Percentiles rank a stretch among this genome's conserved stretches.
Conservation (phyloP, 257 asterid genomes). For the Nicotiana noctiflora region DNA sequence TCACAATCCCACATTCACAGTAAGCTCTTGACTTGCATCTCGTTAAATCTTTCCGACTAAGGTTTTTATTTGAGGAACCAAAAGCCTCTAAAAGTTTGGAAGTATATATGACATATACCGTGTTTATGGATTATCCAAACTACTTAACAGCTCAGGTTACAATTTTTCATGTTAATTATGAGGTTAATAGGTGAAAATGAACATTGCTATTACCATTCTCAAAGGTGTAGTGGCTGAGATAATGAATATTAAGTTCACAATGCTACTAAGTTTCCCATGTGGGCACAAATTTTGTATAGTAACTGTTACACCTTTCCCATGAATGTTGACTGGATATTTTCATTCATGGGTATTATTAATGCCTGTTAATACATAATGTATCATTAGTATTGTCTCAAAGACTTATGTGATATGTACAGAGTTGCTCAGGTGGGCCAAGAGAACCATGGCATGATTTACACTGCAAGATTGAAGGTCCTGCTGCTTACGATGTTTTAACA, state of each 20-base stretch:
- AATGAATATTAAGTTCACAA: neutral
- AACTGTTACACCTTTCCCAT: neutral
- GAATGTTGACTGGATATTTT: neutral
- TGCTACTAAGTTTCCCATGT: neutral
- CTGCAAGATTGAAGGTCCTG: slow-evolving; percentile 96
- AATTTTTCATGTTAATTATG: neutral
- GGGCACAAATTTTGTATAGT: neutral
- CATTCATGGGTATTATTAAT: neutral
- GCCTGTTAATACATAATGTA: neutral
- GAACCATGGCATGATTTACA: slow-evolving; percentile 98
- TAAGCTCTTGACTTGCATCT: slow-evolving; percentile 31
- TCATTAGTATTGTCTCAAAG: neutral
- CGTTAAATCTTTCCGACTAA: neutral
- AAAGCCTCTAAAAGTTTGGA: neutral
- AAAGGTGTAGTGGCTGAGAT: neutral
- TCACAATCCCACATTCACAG: slow-evolving; percentile 84
- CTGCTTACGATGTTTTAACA: slow-evolving; percentile 89
- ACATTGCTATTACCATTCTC: neutral
- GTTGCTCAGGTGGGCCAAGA: slow-evolving; percentile 47
- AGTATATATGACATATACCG: neutral
- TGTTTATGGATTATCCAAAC: neutral
- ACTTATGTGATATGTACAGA: neutral
- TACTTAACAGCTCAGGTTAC: neutral
- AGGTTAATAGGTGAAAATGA: neutral
- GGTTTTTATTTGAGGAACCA: neutral